Evolutionary conservation across 768 basidiomycete species (phyloP), one percentile per base, ranked within the genome.

Genomic region (Termitomyces sp.): DNA sequence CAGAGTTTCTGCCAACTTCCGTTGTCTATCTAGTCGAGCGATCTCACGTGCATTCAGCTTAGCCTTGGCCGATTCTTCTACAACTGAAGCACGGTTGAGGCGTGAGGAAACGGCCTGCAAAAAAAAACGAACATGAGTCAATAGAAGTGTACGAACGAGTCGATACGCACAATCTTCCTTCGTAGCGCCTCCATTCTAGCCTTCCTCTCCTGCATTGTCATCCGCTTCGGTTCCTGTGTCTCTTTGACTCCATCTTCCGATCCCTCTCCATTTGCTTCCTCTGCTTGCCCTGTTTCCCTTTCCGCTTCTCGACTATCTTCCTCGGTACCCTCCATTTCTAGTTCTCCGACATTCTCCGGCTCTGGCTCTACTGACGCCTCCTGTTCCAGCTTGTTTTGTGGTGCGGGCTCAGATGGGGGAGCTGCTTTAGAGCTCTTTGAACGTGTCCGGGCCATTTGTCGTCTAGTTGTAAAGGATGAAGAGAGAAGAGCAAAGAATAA

Each of bases 1-100:
- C 62, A 98, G 70, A 17, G 76, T 83, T 72, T 98, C 96, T 0
- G 93, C 94, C 19, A 97, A 79, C 70, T 90, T 93, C 54, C 90
- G 85, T 66, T 97, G 92, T 64, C 87, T 84, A 60, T 98, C 96
- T 28, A 96, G 74, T 40, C 93, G 83, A 21, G 88, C 87, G 0
- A 85, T 72, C 58, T 98, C 95, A 24, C 90, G 83, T 0, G 82
- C 88, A 4, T 83, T 86, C 9, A 87, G 73, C 63, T 91, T 91
- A 6, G 83, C 76, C 65, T 82, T 89, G 19, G 90, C 81, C 35
- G 85, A 83, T 66, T 98, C 96, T 59, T 92, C 87, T 15, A 97
- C 77, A 15, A 98, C 75, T 1, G 93, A 89, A 34, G 82, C 81
- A 12, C 94, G 84, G 69, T 99, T 99, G 3, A 86, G 92, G 64